These are phyloP conservation scores for Elongisporangium prolatum DNA, from an alignment of 352 stramenopile species.

Conservation along the genomic window DNA sequence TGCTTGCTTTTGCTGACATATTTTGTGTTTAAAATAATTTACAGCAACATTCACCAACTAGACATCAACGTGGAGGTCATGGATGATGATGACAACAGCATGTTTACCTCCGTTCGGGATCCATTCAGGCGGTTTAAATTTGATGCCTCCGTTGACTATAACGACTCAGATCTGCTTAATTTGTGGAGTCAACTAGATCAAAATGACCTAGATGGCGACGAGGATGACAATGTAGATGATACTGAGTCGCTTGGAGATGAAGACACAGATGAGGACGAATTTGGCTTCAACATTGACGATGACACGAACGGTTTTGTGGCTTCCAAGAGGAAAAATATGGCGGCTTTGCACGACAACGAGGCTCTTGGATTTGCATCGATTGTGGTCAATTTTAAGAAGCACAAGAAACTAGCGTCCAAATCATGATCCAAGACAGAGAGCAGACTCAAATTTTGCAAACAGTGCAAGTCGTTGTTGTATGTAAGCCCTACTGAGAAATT, in stretches of 20 bases:
- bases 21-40: too few relatives aligned
- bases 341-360: constrained; percentile 26
- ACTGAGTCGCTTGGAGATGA: constrained; percentile 28
- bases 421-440: background rate
- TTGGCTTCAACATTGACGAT: background rate
- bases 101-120: background rate
- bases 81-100: background rate
- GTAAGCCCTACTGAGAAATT: background rate
- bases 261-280: constrained; percentile 17
- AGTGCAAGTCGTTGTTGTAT: background rate
- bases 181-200: background rate
- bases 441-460: constrained; percentile 2
- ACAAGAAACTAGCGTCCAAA: constrained; percentile 23
- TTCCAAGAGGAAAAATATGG: constrained; percentile 20
- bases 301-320: constrained; percentile 3
- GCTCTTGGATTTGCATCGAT: constrained; percentile 30
- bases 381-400: constrained; percentile 37
- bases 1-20: too few relatives aligned
- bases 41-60: constrained; percentile 21
- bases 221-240: constrained; percentile 39
- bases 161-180: background rate
- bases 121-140: background rate
- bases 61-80: background rate
- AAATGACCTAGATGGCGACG: constrained; percentile 21
- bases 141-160: background rate